phyloP scores from a whole-genome alignment of 2,329 filamentous ascomycete species.

The Coniochaeta sp. region DNA sequence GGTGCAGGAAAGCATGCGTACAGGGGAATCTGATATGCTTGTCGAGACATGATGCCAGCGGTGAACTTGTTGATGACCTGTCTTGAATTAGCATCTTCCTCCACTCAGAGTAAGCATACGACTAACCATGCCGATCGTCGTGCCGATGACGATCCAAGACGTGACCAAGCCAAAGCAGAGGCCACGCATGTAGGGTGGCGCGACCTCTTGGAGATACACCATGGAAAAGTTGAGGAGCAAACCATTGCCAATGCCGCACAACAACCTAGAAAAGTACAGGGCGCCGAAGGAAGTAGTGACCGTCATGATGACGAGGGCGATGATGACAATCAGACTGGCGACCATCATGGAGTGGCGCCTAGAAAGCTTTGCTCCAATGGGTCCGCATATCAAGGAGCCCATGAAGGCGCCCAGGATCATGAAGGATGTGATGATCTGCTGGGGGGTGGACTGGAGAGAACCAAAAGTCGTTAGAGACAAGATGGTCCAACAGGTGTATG shows the following conservation, averaged over 20 bases:
- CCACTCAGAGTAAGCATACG: background rate
- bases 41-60: conserved; percentile 24
- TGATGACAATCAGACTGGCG: conserved; percentile 38
- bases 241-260: conserved; percentile 50
- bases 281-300: conserved; percentile 42
- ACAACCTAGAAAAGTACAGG: conserved; percentile 45
- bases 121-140: conserved; percentile 31
- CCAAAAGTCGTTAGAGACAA: background rate
- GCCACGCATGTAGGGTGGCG: conserved; percentile 20
- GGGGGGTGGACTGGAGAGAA: conserved; percentile 9
- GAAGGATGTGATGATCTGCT: conserved; percentile 40
- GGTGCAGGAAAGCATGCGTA: conserved; percentile 32
- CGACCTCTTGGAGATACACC: conserved; percentile 25
- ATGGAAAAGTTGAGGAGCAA: conserved; percentile 46
- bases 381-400: conserved; percentile 32
- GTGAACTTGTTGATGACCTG: conserved; percentile 42
- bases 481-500: no score
- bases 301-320: conserved; percentile 53
- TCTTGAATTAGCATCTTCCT: background rate
- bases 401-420: conserved; percentile 41
- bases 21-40: conserved; percentile 31
- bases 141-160: conserved; percentile 21
- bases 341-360: conserved; percentile 32
- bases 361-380: conserved; percentile 24
- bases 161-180: conserved; percentile 29